Conservation (phyloP, 257 asterid species). For the Solanum microdontum region DNA sequence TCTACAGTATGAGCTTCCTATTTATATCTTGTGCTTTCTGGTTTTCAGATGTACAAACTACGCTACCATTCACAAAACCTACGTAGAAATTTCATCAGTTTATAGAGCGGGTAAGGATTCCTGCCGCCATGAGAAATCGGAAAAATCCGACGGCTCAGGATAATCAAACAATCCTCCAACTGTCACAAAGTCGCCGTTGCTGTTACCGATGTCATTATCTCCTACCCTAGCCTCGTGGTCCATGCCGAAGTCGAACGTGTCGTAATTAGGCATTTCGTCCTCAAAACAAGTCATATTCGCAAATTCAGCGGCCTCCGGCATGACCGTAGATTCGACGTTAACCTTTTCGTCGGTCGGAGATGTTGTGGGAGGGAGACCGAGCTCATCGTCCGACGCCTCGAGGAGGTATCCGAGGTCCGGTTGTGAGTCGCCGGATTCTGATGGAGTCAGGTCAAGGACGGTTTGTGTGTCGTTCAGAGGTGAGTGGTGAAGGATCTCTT, state of each 20-base stretch:
- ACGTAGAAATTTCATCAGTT: not conserved
- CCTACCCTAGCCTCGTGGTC: not conserved
- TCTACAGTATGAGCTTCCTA: not conserved
- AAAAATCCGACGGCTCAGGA: conserved; percentile 12
- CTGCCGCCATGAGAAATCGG: conserved; percentile 19
- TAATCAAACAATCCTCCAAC: conserved; percentile 26
- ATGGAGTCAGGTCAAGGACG: not conserved
- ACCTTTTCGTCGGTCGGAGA: not conserved
- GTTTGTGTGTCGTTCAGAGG: not conserved
- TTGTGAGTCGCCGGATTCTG: conserved; percentile 13
- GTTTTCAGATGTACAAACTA: conserved; percentile 9
- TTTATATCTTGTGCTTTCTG: not conserved
- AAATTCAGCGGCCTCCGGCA: not conserved
- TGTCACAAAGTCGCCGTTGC: conserved; percentile 9
- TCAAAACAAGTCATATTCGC: conserved; percentile 1
- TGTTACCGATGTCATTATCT: not conserved
- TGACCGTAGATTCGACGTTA: not conserved
- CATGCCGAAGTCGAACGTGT: conserved; percentile 16
- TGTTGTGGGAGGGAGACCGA: conserved; percentile 30
- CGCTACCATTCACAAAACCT: conserved; percentile 3
- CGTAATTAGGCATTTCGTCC: conserved; percentile 17
- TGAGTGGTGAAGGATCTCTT: conserved; percentile 20
- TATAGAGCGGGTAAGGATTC: conserved; percentile 26
- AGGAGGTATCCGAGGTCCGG: conserved; percentile 35
- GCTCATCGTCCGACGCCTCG: conserved; percentile 39